A percentile compares a stretch with the other conserved stretches of the same genome.
Conservation (phyloP, 495 filamentous ascomycete genomes). For the Penicillium samsonianum region DNA sequence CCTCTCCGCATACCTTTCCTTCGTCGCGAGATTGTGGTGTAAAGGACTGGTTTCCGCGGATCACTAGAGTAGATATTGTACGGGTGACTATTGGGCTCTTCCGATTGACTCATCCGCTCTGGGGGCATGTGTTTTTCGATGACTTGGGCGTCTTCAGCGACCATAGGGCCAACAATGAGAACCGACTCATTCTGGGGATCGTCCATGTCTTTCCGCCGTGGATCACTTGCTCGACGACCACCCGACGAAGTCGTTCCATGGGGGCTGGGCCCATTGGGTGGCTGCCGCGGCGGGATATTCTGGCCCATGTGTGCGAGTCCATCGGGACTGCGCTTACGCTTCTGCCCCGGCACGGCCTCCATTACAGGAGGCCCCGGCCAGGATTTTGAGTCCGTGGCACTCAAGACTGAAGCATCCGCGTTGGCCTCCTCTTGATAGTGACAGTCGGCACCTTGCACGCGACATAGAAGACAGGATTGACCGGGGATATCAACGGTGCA, state of each 20-base stretch:
- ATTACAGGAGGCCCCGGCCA: constrained; percentile 31
- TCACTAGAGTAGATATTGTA: constrained; percentile 54
- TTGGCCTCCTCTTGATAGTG: constrained; percentile 47
- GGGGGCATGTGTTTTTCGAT: constrained; percentile 54
- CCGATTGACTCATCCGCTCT: constrained; percentile 38
- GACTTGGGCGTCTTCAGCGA: constrained; percentile 53
- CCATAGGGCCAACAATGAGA: constrained; percentile 53
- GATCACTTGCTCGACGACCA: constrained; percentile 37
- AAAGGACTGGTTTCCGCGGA: constrained; percentile 50
- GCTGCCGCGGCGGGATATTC: constrained; percentile 16
- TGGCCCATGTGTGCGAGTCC: constrained; percentile 19
- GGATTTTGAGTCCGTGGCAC: constrained; percentile 29
- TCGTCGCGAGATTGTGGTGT: constrained; percentile 49
- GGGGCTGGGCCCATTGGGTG: constrained; percentile 30
- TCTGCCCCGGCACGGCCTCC: constrained; percentile 34
- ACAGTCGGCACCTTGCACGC: constrained; percentile 51
- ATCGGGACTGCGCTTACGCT: constrained; percentile 44
- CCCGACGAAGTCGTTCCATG: constrained; percentile 32
- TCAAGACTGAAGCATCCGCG: constrained; percentile 30
- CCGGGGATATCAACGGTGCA: constrained; percentile 53
- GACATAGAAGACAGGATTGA: constrained; percentile 51
- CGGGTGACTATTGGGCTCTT: constrained; percentile 45
- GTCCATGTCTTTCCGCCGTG: constrained; percentile 38
- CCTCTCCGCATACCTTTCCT: constrained; percentile 48
- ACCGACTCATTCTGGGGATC: constrained; percentile 51